Evolutionary conservation across 2,329 filamentous ascomycete species (phyloP), one percentile per base, ranked within the genome.

Genomic region (Mycocentrospora acerina): DNA sequence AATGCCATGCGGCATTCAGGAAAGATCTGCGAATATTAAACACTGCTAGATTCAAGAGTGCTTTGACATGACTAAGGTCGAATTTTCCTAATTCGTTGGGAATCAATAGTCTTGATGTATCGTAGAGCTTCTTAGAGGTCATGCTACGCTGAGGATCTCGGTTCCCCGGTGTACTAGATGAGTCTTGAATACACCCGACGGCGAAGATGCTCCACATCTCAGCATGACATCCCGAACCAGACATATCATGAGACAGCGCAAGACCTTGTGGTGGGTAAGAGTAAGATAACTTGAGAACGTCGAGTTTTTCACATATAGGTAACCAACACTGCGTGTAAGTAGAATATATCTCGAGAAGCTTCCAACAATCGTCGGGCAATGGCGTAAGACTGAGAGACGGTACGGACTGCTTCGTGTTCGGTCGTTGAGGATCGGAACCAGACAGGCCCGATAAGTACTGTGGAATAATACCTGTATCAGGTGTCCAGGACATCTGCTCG

Each of bases 261-360:
- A 71, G 50, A 16, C 77, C 40, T 60, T 71, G 37, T 58, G 73
- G 37, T 17, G 73, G 72, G 48, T 78, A 79, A 4, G 72, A 69
- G 54, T 80, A 81, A 11, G 75, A 77, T 3, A 74, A 66, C 22
- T 75, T 76, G 24, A 83, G 70, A 3, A 87, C 69, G 24, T 77
- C 74, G 29, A 83, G 77, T 44, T 82, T 84, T 46, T 88, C 82
- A 4, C 84, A 70, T 24, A 90, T 81, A 0, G 86, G 86, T 10
- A 90, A 73, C 86, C 86, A 90, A 39, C 78, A 81, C 60, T 89
- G 84, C 0, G 83, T 88, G 51, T 87, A 88, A 1, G 83, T 79
- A 42, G 86, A 85, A 58, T 88, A 89, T 14, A 32, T 35, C 22
- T 53, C 50, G 7, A 53, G 37, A 7, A 53, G 32, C 19, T 41